Evolutionary conservation across 2,329 filamentous ascomycete genomes (phyloP), one percentile per base, ranked within the genome.

Genomic region (Cladophialophora exuberans): DNA sequence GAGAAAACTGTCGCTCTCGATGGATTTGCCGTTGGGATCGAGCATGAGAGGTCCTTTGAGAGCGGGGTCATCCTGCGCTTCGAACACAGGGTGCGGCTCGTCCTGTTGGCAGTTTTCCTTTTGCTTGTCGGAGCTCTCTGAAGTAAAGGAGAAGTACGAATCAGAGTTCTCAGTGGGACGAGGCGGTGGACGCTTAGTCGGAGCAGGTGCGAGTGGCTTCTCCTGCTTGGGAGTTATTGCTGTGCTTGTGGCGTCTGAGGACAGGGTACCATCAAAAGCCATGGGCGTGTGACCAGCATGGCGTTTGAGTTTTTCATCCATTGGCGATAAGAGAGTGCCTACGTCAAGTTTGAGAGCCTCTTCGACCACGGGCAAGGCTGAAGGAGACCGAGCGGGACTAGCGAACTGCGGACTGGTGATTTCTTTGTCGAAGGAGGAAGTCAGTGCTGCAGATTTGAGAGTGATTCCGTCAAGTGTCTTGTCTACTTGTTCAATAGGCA

Each of bases 201-300:
- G 64, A 50, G 64, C 65, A 15, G 69, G 68, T 4, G 66, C 71
- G 26, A 67, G 51, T 50, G 72, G 70, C 28, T 61, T 64, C 33
- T 74, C 65, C 46, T 59, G 66, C 41, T 67, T 69, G 11, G 63
- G 61, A 26, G 62, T 60, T 26, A 60, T 35, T 22, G 64, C 48
- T 31, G 55, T 52, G 44, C 53, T 59, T 22, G 56, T 61, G 49
- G 64, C 64, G 23, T 60, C 62, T 10, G 63, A 62, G 6, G 69
- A 68, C n/a, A 66, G 51, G 2, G 62, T 64, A 13, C 72, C 72
- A 54, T 76, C 69, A 52, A 72, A 65, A 25, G 66, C 73, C 70
- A 76, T 74, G 0, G 75, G 75, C 4, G 75, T 76, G 59, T 76
- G 73, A 22, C 73, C 74, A 33, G 74, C 73, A 63, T 76, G 62